Conservation (phyloP, 495 filamentous ascomycete genomes). For the Parachaetomium inaequale region DNA sequence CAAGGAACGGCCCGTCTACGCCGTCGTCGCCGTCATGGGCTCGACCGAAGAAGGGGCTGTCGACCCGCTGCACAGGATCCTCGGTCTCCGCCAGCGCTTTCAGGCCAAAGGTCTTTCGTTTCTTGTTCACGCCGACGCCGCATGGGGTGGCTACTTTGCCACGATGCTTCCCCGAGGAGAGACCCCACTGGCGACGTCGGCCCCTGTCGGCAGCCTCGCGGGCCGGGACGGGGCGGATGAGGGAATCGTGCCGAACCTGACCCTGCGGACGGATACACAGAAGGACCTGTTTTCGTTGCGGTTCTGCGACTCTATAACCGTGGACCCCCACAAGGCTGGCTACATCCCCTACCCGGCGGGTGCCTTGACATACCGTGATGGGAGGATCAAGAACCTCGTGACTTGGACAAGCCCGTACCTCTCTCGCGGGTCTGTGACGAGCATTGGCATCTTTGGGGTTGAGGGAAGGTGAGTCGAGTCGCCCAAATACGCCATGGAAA, state of each 20-base stretch:
- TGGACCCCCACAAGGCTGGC: constrained; percentile 49
- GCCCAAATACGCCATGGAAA: too few relatives aligned
- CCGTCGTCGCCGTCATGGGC: constrained; percentile 30
- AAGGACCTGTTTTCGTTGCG: constrained; percentile 36
- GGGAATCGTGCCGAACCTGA: constrained; percentile 33
- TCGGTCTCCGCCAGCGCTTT: constrained; percentile 38
- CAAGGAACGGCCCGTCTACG: constrained; percentile 33
- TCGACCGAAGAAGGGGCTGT: constrained; percentile 41
- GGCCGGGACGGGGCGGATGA: constrained; percentile 27
- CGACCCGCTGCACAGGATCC: constrained; percentile 38
- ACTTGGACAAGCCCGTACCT: constrained; percentile 49
- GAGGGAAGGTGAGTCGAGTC: too few relatives aligned
- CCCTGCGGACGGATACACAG: constrained; percentile 34
- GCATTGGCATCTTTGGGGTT: constrained; percentile 38
- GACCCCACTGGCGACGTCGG: too few relatives aligned
- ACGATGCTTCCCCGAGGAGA: constrained; percentile 46
- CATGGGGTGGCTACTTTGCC: constrained; percentile 52
- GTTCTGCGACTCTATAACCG: constrained; percentile 43
- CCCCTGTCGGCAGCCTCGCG: constrained; percentile 20
- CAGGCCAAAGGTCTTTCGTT: constrained; percentile 41
- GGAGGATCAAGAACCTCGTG: constrained; percentile 42
- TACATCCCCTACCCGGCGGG: constrained; percentile 51
- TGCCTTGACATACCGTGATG: constrained; percentile 44
- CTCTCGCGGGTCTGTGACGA: constrained; percentile 33
- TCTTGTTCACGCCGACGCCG: constrained; percentile 46